Base-by-base conservation (phyloP, 78 protist species). In the Salpingoeca rosetta region DNA sequence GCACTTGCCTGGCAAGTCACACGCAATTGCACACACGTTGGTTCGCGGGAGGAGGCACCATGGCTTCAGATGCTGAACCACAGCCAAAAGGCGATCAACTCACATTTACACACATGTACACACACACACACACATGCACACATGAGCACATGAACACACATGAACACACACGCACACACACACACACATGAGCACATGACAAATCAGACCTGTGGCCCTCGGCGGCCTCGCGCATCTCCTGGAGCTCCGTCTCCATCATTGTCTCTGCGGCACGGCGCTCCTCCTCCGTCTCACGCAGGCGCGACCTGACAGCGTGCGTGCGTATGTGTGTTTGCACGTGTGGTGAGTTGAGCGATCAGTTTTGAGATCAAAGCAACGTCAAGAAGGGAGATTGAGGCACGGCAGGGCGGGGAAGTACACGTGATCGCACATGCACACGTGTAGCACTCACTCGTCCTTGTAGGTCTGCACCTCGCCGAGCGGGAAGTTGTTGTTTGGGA, bases 401-500 rank as follows among this genome's bases (percentile, higher is more conserved):
- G 82, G 25, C 25, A 12, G 1, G 82, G 41, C 36, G 83, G n/a
- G n/a, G 0, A 24, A 51, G 17, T 22, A 17, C 31, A 7, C 17
- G 31, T 7, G 65, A 7, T 51, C 65, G 65, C 31, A 7, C 17
- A 7, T 7, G 65, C 65, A 12, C 76, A 26, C 7, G 38, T 72
- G 10, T 7, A 1, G 44, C 25, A 85, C 88, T 1, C 28, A 76
- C 83, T 86, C 80, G 51, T 79, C 84, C 43, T 26, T 7, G 90
- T 93, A 90, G 83, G 81, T 85, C 31, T 1, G 11, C 27, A 83
- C n/a, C 72, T 90, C 90, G 28, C 94, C 94, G 40, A 0, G 42
- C 11, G 96, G 96, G 45, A 44, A 84, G 1, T 22, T 51, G 44
- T 76, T 85, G 51, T 1, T 36, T 24, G 93, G 89, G 44, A 76